phyloP scores from a whole-genome alignment of 2,329 filamentous ascomycete genomes.

The Pseudonectria buxi region DNA sequence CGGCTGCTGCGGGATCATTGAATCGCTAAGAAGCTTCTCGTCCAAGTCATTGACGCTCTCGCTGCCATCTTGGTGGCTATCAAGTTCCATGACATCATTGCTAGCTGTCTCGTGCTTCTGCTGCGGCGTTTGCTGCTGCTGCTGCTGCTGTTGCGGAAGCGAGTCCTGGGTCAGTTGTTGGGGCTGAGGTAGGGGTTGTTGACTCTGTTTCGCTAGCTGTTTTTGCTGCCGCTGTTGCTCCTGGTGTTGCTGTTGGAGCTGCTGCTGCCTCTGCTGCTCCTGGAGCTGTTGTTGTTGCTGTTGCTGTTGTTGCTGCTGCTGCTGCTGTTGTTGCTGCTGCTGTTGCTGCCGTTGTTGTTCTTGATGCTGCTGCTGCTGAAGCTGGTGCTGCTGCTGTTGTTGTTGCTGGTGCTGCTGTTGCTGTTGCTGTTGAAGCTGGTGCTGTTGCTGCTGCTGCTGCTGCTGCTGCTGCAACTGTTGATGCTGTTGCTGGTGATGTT shows the following conservation, averaged over 20 bases:
- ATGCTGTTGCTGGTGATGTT: constrained; percentile 21
- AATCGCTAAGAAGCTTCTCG: constrained; percentile 42
- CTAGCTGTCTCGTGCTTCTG: constrained; percentile 36
- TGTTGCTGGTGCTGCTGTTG: constrained; percentile 22
- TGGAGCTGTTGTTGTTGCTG: constrained; percentile 27
- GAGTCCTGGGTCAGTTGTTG: constrained; percentile 25
- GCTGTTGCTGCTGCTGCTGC: constrained; percentile 17
- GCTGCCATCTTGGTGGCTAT: constrained; percentile 42
- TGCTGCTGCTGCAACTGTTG: constrained; percentile 18
- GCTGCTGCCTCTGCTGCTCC: constrained; percentile 18
- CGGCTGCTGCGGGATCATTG: constrained; percentile 46
- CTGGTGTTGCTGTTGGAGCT: constrained; percentile 24
- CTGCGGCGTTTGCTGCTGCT: constrained; percentile 29
- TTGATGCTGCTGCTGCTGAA: constrained; percentile 10
- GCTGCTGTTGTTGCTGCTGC: constrained; percentile 17
- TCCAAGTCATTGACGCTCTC: constrained; percentile 38
- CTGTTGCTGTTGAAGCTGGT: constrained; percentile 18
- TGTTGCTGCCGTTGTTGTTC: constrained; percentile 12
- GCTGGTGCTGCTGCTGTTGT: constrained; percentile 16
- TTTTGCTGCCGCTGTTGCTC: constrained; percentile 21
- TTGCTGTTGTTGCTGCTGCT: constrained; percentile 28
- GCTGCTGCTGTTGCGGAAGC: constrained; percentile 21
- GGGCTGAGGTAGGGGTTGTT: constrained; percentile 23
- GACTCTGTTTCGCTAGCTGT: constrained; percentile 20
- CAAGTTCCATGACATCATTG: constrained; percentile 47